Percentiles rank a stretch among this genome's conserved stretches.
Conservation (phyloP, 2,329 filamentous ascomycete genomes). For the Talaromyces sp. region DNA sequence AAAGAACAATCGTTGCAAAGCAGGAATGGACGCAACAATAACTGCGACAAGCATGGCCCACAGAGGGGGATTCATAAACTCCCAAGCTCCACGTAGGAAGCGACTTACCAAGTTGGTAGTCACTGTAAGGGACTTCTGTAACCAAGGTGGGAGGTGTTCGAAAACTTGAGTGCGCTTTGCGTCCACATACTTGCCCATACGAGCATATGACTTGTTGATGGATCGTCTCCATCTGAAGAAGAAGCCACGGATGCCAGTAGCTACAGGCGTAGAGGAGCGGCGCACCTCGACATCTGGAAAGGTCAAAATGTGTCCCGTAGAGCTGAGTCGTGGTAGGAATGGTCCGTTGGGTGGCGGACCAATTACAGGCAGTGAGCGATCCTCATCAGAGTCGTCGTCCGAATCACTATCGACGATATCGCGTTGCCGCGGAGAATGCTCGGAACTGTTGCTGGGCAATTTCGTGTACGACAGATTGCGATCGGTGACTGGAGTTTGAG, state of each 20-base stretch:
- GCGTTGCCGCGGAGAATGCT: not conserved
- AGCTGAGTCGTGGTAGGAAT: conserved; percentile 38
- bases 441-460: conserved; percentile 19
- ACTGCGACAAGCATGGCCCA: conserved; percentile 97
- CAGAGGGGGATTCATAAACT: conserved; percentile 96
- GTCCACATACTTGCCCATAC: conserved; percentile 23
- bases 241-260: conserved; percentile 27
- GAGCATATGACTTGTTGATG: conserved; percentile 22
- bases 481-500: conserved; percentile 38
- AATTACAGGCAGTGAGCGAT: conserved; percentile 26
- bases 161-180: conserved; percentile 37
- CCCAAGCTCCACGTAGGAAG: conserved; percentile 69
- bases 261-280: conserved; percentile 25
- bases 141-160: conserved; percentile 48
- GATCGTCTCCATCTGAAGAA: conserved; percentile 29
- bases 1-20: conserved; percentile 82
- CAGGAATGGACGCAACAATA: conserved; percentile 80
- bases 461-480: conserved; percentile 37
- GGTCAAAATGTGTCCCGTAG: conserved; percentile 56
- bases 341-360: conserved; percentile 33
- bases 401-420: conserved; percentile 17
- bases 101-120: conserved; percentile 41
- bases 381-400: conserved; percentile 22
- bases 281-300: conserved; percentile 47
- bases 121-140: conserved; percentile 51